phyloP scores from a whole-genome alignment of 2,329 filamentous ascomycete species.

The Diaporthe destruens region DNA sequence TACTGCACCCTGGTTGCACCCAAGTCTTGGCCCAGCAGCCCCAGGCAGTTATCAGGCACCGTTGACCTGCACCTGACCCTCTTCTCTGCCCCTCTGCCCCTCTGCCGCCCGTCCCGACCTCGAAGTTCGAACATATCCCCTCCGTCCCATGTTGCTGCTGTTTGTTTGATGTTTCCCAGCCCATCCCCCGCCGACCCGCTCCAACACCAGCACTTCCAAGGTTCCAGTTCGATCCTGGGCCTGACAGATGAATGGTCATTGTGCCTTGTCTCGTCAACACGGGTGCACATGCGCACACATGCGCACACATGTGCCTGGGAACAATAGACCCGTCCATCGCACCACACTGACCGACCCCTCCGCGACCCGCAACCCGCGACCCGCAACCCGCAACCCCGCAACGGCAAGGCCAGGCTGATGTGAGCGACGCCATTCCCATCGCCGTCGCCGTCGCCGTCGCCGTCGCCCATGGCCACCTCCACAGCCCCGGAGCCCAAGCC shows the following conservation, averaged over 20 bases:
- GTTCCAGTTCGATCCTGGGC: conserved; percentile 8
- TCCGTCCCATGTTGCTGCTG: conserved; percentile 14
- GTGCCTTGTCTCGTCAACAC: neutral
- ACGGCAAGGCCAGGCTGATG: conserved; percentile 25
- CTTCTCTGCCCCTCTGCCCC: neutral
- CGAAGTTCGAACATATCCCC: conserved; percentile 14
- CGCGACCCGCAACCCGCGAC: neutral
- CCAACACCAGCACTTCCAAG: conserved; percentile 6
- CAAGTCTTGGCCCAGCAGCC: conserved; percentile 22
- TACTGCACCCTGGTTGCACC: conserved; percentile 4
- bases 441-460: conserved; percentile 29
- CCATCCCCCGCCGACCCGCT: neutral
- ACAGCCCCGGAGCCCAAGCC: conserved; percentile 26
- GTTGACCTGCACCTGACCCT: conserved; percentile 17
- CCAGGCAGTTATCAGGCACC: neutral
- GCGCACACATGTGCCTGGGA: conserved; percentile 1
- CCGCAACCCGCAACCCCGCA: neutral
- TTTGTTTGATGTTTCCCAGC: conserved; percentile 19
- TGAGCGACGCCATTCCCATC: conserved; percentile 10
- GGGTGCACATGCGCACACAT: conserved; percentile 3
- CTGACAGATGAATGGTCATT: conserved; percentile 27
- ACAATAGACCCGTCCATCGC: neutral
- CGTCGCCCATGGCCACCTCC: conserved; percentile 40
- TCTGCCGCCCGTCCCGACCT: conserved; percentile 16
- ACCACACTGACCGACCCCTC: neutral